Evolutionary conservation across 139 green algal species (phyloP).

Genomic region (Yamagishiella unicocca): DNA sequence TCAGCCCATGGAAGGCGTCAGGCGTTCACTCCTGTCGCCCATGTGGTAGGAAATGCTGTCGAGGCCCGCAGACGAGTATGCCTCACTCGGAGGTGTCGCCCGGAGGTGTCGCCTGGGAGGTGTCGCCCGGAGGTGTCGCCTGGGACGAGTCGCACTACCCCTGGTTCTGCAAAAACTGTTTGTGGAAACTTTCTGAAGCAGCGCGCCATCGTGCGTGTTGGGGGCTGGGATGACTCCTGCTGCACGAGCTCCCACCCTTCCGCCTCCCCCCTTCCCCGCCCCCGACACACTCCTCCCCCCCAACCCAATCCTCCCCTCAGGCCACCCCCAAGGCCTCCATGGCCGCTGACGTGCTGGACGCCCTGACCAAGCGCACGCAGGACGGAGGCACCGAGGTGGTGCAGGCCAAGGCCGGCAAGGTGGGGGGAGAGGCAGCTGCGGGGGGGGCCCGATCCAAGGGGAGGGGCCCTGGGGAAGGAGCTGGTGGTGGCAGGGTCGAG

Average conservation of each 20-base stretch:
- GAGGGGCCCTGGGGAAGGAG: neutral
- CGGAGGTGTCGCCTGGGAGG: too few relatives aligned
- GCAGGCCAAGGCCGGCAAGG: constrained; percentile 90
- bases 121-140: too few relatives aligned
- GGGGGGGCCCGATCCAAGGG: too few relatives aligned
- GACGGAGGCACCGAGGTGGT: constrained; percentile 99
- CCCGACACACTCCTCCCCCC: neutral
- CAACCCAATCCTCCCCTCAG: constrained; percentile 38
- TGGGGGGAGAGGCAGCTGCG: constrained; percentile 46
- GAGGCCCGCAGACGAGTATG: too few relatives aligned
- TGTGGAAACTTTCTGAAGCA: too few relatives aligned
- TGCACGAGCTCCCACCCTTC: neutral
- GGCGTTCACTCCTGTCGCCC: too few relatives aligned
- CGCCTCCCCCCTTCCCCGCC: neutral
- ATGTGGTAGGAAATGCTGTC: too few relatives aligned
- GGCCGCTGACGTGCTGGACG: constrained; percentile 85
- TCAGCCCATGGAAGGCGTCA: too few relatives aligned
- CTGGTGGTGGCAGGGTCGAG: neutral
- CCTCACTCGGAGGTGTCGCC: too few relatives aligned
- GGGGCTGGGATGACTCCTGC: neutral
- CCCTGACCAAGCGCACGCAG: constrained; percentile 98
- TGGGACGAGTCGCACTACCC: too few relatives aligned
- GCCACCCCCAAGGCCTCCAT: constrained; percentile 75
- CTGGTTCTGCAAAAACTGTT: too few relatives aligned
- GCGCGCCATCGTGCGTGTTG: too few relatives aligned